These are phyloP conservation scores for Solanum ahanhuiri DNA, from an alignment of 257 asterid genomes.

Conservation along the genomic window DNA sequence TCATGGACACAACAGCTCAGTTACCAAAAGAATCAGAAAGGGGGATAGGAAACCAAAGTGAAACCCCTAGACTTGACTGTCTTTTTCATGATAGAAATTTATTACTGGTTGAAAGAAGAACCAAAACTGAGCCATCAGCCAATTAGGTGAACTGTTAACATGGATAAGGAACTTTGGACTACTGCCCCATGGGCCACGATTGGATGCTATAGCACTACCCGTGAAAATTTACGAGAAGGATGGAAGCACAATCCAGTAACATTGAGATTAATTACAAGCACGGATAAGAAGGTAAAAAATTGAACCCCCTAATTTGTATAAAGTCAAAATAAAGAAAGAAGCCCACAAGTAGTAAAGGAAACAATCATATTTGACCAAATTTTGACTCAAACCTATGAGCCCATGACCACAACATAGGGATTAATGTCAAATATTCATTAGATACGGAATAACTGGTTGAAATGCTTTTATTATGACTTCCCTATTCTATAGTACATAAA, in stretches of 20 bases:
- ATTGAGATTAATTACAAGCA: background rate
- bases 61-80: background rate
- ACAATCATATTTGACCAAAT: slow-evolving; percentile 23
- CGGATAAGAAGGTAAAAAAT: background rate
- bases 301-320: background rate
- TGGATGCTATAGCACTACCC: background rate
- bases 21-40: background rate
- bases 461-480: background rate
- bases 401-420: background rate
- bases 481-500: background rate
- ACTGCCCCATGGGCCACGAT: background rate
- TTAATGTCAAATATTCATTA: background rate
- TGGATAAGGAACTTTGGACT: background rate
- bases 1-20: background rate
- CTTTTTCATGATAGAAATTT: background rate
- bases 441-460: background rate
- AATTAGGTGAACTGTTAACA: background rate
- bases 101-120: background rate
- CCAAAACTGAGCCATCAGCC: background rate
- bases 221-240: background rate
- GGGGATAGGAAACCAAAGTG: background rate
- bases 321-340: background rate
- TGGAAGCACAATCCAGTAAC: background rate
- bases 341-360: background rate
- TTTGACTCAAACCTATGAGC: background rate